Base-by-base conservation (phyloP, 176 grass and related monocot genomes). In the Alloteropsis semialata region DNA sequence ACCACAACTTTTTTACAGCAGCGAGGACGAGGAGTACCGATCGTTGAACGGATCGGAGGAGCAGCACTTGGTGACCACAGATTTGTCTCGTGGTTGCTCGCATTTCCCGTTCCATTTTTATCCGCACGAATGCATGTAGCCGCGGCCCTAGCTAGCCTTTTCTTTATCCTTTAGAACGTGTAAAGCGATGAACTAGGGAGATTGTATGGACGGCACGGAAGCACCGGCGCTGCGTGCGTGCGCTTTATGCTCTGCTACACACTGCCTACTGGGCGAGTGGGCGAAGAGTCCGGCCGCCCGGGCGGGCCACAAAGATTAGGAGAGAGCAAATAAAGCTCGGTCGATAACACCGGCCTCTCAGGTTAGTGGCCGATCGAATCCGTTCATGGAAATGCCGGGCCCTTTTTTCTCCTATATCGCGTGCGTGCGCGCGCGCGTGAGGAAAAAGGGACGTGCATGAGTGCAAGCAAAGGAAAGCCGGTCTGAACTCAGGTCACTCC, bases 391-490 rank as follows among this genome's bases (percentile, higher is more conserved):
- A 72, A 64, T 56, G 72, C 72, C 37, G 36, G 28, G 8, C 5
- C 62, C 36, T 65, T 39, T 43, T 70, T 57, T 57, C 22, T 45
- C 21, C 7, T 27, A 50, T 36, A 25, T 68, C 33, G 45, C 34
- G 66, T 5, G 13, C 1, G 42, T 13, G 44, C 0, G 22, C 8
- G 44, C 2, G 69, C 60, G 38, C 72, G 43, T 46, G 87, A n/a
- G 49, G 38, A 10, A n/a, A 49, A 5, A 81, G 25, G 5, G 53
- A 38, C 48, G 3, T 65, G 83, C 72, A 78, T 48, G 65, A 82
- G 88, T 82, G 5, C 72, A 78, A 41, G 72, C 72, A 10, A 90
- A 66, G 73, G 65, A 86, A 89, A 90, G 84, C 22, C 7, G 12
- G 88, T 86, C 29, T 90, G 83, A 90, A 90, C 78, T 10, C 72